Evolutionary conservation across 2,329 filamentous ascomycete genomes (phyloP), one percentile per base, ranked within the genome.

Genomic region (Fusarium sacchari): DNA sequence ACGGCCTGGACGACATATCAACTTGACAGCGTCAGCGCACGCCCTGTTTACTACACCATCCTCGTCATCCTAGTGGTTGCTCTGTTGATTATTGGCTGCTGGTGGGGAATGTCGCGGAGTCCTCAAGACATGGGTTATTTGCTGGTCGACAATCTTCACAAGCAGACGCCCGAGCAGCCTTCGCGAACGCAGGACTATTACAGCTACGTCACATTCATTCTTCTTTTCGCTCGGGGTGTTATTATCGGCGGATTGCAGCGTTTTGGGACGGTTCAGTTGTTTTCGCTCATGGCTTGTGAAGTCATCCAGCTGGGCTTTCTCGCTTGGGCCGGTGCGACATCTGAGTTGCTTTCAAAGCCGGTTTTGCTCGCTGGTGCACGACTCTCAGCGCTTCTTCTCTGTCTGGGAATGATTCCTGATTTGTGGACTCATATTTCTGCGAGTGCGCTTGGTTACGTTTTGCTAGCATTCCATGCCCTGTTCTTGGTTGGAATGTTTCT

Each of bases 1-100:
- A 87, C 94, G 15, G 87, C 93, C 0, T 81, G 94, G 55, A 93
- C 92, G 12, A 88, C 93, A 72, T 95, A 93, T 78, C 93, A 95
- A 78, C 84, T 95, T 52, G 71, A 69, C n/a, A 60, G 67, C 30
- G 73, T 68, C 3, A 28, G 30, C 2, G 18, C 53, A 1, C 39
- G 77, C 4, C 79, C 80, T 0, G 13, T 69, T 1, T 79, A 80
- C 36, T 77, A 81, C 42, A 77, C 71, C 0, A 32, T 75, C 86
- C 91, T 52, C 2, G 72, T 76, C 2, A 52, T 57, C 5, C 2
- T 73, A 1, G 69, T 81, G 8, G 67, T 81, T 7, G 44, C 55
- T 28, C 26, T 77, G 8, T 69, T 80, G 15, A 37, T 79, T 3
- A 56, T 69, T 7, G 72, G 73, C 8, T 79, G 81, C 12, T 74